Evolutionary conservation across 345 rosid genomes (phyloP).

Genomic region (Eucalyptus caleyi): DNA sequence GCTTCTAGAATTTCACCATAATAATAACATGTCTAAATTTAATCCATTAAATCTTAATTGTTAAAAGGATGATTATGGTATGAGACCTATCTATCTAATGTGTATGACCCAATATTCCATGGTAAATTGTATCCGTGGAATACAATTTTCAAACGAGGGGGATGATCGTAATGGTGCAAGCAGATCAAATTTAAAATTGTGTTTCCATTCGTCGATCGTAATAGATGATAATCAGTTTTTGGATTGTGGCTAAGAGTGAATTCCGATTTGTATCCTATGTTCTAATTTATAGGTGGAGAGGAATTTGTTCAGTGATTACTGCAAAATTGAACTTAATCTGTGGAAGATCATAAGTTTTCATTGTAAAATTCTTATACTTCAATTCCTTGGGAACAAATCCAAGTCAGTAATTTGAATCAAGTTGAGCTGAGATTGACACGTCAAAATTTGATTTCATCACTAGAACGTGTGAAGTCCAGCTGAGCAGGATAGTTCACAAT

Average conservation of each 20-base stretch:
- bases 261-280: neutral
- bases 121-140: neutral
- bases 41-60: neutral
- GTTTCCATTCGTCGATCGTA: neutral
- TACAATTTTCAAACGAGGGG: neutral
- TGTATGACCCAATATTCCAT: neutral
- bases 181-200: neutral
- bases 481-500: too few relatives aligned
- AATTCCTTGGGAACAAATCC: too few relatives aligned
- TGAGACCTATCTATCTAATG: neutral
- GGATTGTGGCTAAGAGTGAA: neutral
- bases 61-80: neutral
- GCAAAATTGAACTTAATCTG: too few relatives aligned
- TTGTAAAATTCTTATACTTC: too few relatives aligned
- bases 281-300: neutral
- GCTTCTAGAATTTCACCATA: neutral
- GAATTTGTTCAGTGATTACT: too few relatives aligned
- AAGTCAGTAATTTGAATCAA: too few relatives aligned
- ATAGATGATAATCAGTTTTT: neutral
- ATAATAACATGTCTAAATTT: neutral
- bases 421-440: too few relatives aligned
- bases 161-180: neutral
- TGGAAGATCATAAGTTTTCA: too few relatives aligned
- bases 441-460: too few relatives aligned
- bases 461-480: too few relatives aligned